These are phyloP conservation scores for Lentinula sp. DNA, from an alignment of 768 basidiomycete species.

Conservation along the genomic window DNA sequence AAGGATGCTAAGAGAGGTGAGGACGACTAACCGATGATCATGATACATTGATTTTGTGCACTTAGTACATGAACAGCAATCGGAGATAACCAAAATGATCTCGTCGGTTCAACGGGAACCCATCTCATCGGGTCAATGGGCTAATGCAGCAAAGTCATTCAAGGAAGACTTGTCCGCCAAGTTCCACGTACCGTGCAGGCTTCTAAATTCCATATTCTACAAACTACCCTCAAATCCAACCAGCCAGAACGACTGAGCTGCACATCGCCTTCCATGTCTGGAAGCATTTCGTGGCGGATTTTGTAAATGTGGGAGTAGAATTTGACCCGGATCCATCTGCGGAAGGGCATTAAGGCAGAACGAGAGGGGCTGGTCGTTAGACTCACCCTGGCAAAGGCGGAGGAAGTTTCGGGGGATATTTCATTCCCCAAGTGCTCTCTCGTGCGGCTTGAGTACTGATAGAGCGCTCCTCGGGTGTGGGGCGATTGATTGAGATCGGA, in stretches of 20 bases:
- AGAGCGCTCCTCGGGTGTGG: not conserved
- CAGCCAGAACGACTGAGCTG: not conserved
- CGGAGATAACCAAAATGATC: not conserved
- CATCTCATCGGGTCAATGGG: constrained; percentile 1
- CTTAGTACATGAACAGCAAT: not conserved
- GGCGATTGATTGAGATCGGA: not conserved
- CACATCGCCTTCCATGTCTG: constrained; percentile 3
- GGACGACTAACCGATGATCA: not conserved
- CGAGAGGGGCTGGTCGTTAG: too few species aligned
- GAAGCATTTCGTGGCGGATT: constrained; percentile 5
- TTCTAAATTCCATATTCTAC: constrained; percentile 1
- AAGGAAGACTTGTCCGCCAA: not conserved
- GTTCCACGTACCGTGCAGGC: not conserved
- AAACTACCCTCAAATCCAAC: not conserved
- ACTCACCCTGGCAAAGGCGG: constrained; percentile 1
- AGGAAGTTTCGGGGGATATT: not conserved
- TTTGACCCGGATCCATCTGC: constrained; percentile 2
- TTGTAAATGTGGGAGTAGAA: constrained; percentile 2
- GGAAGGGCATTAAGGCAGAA: not conserved
- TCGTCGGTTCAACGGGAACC: not conserved
- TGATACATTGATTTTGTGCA: not conserved
- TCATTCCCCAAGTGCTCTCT: constrained; percentile 4
- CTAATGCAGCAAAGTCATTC: not conserved
- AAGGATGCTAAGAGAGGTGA: not conserved
- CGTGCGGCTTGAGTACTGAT: not conserved